Evolutionary conservation across 768 basidiomycete species (phyloP).

Genomic region (Russula abietina): DNA sequence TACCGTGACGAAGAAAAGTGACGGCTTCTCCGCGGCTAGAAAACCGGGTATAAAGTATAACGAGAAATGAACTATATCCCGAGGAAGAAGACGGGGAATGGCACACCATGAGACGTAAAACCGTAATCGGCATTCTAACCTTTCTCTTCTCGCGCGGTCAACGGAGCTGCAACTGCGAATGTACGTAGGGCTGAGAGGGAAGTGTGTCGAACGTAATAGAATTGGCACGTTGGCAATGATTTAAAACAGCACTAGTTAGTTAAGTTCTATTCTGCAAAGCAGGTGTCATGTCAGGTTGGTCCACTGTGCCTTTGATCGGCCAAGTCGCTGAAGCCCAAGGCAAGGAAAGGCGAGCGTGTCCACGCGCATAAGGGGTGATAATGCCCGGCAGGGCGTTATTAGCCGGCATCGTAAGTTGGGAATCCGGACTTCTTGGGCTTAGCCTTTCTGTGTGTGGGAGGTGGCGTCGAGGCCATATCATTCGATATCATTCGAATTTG

Average conservation of each 20-base stretch:
- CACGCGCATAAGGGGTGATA: constrained; percentile 11
- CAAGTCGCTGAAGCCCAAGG: constrained; percentile 13
- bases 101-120: too few relatives aligned
- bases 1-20: too few relatives aligned
- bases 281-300: constrained; percentile 22
- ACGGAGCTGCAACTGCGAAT: too few relatives aligned
- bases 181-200: too few relatives aligned
- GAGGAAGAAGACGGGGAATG: too few relatives aligned
- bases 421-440: constrained; percentile 7
- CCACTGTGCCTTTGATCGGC: background rate
- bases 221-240: background rate
- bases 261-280: constrained; percentile 8
- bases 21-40: too few relatives aligned
- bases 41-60: too few relatives aligned
- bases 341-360: background rate
- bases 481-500: constrained; percentile 23
- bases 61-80: too few relatives aligned
- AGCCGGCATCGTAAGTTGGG: constrained; percentile 21
- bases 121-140: too few relatives aligned
- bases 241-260: background rate
- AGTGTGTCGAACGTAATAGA: too few relatives aligned
- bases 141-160: too few relatives aligned
- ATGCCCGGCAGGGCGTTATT: background rate
- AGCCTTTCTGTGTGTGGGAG: constrained; percentile 14
- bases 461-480: constrained; percentile 23